A percentile compares a stretch with the other conserved stretches of the same genome.
Conservation (phyloP, 2,329 filamentous ascomycete genomes). For the Aspergillus sp. region DNA sequence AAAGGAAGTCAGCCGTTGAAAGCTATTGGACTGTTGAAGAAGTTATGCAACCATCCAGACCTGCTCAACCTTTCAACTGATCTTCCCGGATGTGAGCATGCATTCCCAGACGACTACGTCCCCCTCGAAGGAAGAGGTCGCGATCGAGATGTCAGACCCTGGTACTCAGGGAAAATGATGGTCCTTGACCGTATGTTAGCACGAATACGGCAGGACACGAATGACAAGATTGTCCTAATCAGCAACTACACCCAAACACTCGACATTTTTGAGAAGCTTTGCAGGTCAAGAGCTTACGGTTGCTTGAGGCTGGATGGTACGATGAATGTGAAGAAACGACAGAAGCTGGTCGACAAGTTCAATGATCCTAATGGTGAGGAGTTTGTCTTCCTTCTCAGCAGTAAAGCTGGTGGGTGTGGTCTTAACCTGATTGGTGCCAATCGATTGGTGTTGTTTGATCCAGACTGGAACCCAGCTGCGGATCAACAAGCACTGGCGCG, state of each 20-base stretch:
- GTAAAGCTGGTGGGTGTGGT: constrained; percentile 95
- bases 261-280: constrained; percentile 90
- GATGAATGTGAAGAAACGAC: constrained; percentile 96
- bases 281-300: constrained; percentile 82
- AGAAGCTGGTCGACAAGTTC: constrained; percentile 97
- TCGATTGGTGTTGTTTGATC: constrained; percentile 92
- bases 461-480: constrained; percentile 96
- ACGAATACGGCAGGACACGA: constrained; percentile 91
- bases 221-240: constrained; percentile 98
- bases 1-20: constrained; percentile 96
- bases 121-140: constrained; percentile 85
- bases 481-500: constrained; percentile 96
- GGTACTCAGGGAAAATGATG: constrained; percentile 98
- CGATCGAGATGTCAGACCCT: constrained; percentile 89
- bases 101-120: constrained; percentile 84
- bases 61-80: constrained; percentile 82
- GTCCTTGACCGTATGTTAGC: constrained; percentile 98
- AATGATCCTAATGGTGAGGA: constrained; percentile 89
- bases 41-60: constrained; percentile 97
- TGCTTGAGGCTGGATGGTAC: constrained; percentile 89
- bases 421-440: constrained; percentile 95
- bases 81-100: constrained; percentile 81
- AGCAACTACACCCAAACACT: constrained; percentile 98
- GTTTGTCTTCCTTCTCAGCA: constrained; percentile 94
- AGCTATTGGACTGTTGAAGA: constrained; percentile 95